A percentile compares a stretch with the other conserved stretches of the same genome.
Evolutionary conservation across 192 early-diverging fungal species (phyloP).

Genomic region (Rhizophagus sp.): DNA sequence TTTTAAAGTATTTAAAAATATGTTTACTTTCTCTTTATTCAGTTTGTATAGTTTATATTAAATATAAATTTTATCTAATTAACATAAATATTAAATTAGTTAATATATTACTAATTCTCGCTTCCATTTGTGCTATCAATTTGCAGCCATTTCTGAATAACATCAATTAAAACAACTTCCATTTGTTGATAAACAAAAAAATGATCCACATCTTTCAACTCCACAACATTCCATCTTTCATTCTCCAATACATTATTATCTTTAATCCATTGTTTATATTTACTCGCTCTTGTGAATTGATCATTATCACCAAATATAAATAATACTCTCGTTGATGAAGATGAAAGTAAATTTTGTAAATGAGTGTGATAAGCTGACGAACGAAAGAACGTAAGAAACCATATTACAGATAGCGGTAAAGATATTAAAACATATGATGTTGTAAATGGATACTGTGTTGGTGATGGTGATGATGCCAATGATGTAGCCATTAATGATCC

Average conservation of each 20-base stretch:
- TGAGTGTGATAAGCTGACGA: background rate
- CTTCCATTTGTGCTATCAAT: too few species aligned
- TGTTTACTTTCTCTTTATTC: too few species aligned
- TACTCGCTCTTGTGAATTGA: constrained; percentile 18
- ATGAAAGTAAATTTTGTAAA: constrained; percentile 3
- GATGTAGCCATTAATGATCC: constrained; percentile 27
- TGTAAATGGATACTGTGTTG: background rate
- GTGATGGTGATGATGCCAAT: background rate
- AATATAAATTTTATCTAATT: too few species aligned
- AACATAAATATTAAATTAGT: too few species aligned
- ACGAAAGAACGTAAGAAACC: constrained; percentile 24
- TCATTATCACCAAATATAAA: constrained; percentile 29
- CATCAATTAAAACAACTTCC: constrained; percentile 13
- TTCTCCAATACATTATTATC: background rate
- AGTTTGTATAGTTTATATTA: too few species aligned
- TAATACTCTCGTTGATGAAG: background rate
- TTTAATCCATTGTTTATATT: constrained; percentile 8
- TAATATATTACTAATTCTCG: too few species aligned
- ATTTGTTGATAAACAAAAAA: constrained; percentile 3
- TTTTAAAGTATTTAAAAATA: too few species aligned
- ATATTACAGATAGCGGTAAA: constrained; percentile 23
- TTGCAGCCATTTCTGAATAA: constrained; percentile 2
- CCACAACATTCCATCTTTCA: background rate
- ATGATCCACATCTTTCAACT: constrained; percentile 24
- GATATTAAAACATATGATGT: constrained; percentile 20